Percentiles rank a stretch among this genome's conserved stretches.
These are phyloP conservation scores for Malus sieversii DNA, from an alignment of 306 rosid species.

Conservation along the genomic window DNA sequence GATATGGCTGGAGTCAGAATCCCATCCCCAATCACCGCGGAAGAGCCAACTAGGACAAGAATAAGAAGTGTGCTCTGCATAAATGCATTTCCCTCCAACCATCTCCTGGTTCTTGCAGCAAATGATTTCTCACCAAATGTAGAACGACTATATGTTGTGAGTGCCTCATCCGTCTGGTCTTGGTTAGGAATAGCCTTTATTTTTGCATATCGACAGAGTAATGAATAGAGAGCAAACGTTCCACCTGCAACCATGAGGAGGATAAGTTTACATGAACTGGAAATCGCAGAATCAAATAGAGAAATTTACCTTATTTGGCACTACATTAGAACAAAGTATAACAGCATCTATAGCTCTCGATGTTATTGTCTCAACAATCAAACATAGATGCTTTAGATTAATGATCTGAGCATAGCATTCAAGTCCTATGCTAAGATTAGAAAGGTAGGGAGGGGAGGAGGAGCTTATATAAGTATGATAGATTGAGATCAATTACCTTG, in stretches of 20 bases:
- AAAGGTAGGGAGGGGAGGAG: not conserved
- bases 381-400: not conserved
- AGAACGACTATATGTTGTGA: constrained; percentile 82
- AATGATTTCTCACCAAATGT: constrained; percentile 70
- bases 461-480: constrained; percentile 24
- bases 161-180: constrained; percentile 90
- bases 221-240: constrained; percentile 90
- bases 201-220: constrained; percentile 94
- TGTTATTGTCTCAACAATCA: not conserved
- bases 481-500: constrained; percentile 54
- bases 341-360: not conserved
- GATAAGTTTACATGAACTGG: constrained; percentile 1
- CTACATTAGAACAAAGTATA: not conserved
- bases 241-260: constrained; percentile 51
- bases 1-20: constrained; percentile 98
- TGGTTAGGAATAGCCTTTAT: constrained; percentile 85
- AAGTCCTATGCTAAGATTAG: not conserved
- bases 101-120: constrained; percentile 86
- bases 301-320: not conserved
- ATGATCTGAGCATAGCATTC: not conserved
- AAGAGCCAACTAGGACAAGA: constrained; percentile 91
- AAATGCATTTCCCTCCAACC: constrained; percentile 59
- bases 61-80: constrained; percentile 65
- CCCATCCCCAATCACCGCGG: constrained; percentile 97
- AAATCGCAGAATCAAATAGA: constrained; percentile 8